Conservation (phyloP, 371 early-diverging fungal genomes). For the Mucor sp. region DNA sequence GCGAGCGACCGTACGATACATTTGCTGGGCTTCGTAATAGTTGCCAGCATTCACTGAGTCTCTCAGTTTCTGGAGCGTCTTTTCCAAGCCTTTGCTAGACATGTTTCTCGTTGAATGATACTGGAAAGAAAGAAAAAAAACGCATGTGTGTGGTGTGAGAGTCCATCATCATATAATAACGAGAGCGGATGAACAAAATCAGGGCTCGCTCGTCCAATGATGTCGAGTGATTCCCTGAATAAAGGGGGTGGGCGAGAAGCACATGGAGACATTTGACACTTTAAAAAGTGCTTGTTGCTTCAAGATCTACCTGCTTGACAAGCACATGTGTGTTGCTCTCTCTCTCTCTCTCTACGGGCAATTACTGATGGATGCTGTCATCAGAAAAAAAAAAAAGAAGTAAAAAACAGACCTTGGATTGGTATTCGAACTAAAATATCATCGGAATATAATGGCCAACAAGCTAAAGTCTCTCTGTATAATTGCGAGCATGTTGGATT, state of each 20-base stretch:
- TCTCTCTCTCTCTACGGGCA: neutral
- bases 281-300: neutral
- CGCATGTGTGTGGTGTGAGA: neutral
- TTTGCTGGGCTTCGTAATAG: slow-evolving; percentile 93
- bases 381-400: neutral
- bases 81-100: slow-evolving; percentile 68
- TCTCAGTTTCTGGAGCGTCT: slow-evolving; percentile 70
- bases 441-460: neutral
- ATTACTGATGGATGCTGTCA: neutral
- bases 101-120: slow-evolving; percentile 13
- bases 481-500: neutral
- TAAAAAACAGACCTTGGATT: neutral
- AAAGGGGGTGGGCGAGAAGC: too few relatives aligned
- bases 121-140: slow-evolving; percentile 4
- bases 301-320: neutral
- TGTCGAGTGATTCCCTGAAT: too few relatives aligned
- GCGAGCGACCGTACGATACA: slow-evolving; percentile 88
- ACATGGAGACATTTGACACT: too few relatives aligned
- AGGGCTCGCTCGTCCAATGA: too few relatives aligned
- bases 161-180: too few relatives aligned
- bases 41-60: slow-evolving; percentile 75
- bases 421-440: slow-evolving; percentile 8
- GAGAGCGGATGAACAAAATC: too few relatives aligned
- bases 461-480: neutral
- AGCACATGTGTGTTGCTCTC: too few relatives aligned